phyloP scores from a whole-genome alignment of 2,329 filamentous ascomycete species.

The Penicillium concentricum region DNA sequence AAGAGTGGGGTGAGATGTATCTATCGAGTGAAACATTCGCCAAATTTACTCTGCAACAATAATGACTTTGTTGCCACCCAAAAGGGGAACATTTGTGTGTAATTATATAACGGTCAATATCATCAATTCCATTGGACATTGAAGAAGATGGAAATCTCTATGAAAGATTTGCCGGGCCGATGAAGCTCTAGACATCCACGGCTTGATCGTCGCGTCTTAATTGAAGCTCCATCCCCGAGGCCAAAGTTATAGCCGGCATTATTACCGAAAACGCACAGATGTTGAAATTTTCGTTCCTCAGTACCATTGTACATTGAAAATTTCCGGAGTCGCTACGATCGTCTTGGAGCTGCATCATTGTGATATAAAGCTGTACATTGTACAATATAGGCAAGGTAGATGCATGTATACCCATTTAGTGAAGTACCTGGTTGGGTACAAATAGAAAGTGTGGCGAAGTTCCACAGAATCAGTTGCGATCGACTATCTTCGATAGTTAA shows the following conservation, averaged over 20 bases:
- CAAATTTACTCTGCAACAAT: constrained; percentile 1
- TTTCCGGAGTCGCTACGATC: not conserved
- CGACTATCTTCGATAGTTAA: not conserved
- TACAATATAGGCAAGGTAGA: constrained; percentile 1
- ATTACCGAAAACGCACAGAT: not conserved
- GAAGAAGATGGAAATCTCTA: not conserved
- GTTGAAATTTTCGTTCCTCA: not conserved
- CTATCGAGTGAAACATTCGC: constrained; percentile 11
- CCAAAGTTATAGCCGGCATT: not conserved
- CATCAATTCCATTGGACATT: not conserved
- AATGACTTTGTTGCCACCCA: constrained; percentile 4
- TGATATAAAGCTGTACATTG: not conserved
- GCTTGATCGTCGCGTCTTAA: not conserved
- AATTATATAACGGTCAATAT: not conserved
- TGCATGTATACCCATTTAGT: not conserved
- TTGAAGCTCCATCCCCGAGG: not conserved
- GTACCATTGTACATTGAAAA: not conserved
- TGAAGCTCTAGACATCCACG: constrained; percentile 1
- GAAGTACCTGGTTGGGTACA: not conserved
- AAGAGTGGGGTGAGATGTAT: constrained; percentile 6
- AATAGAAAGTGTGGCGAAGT: not conserved
- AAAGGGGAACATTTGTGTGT: not conserved
- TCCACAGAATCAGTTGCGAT: not conserved
- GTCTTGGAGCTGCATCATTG: not conserved
- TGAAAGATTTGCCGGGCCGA: not conserved